phyloP scores from a whole-genome alignment of 192 early-diverging fungal species.

The Thoreauomyces humboldtii region DNA sequence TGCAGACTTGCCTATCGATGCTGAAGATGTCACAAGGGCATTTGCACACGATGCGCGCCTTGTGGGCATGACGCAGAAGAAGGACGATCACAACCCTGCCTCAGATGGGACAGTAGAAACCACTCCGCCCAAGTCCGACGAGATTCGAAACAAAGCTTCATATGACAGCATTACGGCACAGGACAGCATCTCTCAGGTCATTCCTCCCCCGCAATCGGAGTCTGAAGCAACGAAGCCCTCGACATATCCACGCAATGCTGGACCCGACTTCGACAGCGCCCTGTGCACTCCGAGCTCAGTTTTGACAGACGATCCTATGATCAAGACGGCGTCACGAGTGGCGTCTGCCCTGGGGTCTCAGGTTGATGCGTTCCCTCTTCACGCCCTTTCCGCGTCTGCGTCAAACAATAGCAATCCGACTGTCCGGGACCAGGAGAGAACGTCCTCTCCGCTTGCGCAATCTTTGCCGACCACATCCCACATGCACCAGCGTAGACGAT shows the following conservation, averaged over 20 bases:
- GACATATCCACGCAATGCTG: no score
- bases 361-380: constrained; percentile 6
- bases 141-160: neutral
- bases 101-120: constrained; percentile 22
- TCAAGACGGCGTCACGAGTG: constrained; percentile 8
- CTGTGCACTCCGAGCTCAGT: neutral
- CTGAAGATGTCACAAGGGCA: constrained; percentile 16
- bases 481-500: neutral
- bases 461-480: no score
- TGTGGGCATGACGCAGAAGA: constrained; percentile 24
- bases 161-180: neutral
- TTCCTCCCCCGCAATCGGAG: neutral
- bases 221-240: neutral
- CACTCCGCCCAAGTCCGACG: neutral
- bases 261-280: neutral
- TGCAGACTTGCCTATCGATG: constrained; percentile 24
- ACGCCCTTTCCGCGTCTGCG: constrained; percentile 2
- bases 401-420: constrained; percentile 10
- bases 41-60: constrained; percentile 23
- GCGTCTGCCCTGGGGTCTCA: constrained; percentile 8
- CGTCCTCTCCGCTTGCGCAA: no score
- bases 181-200: neutral
- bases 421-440: no score
- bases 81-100: constrained; percentile 2
- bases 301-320: constrained; percentile 12